Evolutionary conservation across 208 protist species (phyloP).

Genomic region (Acanthamoeba quina): DNA sequence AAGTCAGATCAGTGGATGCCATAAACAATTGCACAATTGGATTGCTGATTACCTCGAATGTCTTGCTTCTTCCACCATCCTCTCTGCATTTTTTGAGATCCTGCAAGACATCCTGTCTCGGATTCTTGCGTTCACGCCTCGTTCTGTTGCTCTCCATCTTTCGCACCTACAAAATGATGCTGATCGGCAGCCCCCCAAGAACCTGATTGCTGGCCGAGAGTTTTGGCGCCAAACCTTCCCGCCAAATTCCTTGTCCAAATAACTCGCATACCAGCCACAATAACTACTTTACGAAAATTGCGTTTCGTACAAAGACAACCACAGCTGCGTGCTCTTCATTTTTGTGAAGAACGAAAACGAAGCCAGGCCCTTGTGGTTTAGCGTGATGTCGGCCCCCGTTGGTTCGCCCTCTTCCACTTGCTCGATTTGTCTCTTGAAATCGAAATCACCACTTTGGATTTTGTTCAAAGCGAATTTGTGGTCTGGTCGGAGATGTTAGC

Average conservation of each 20-base stretch:
- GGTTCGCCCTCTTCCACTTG: not conserved
- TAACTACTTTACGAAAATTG: too few species aligned
- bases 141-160: not conserved
- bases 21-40: not conserved
- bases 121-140: conserved; percentile 39
- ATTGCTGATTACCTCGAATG: conserved; percentile 5
- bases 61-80: conserved; percentile 32
- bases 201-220: not conserved
- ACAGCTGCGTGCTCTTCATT: not conserved
- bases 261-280: too few species aligned
- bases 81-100: conserved; percentile 58
- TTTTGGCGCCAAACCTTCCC: not conserved
- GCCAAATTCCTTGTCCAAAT: not conserved
- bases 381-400: not conserved
- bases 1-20: not conserved
- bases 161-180: not conserved
- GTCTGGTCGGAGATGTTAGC: not conserved
- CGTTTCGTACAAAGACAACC: too few species aligned
- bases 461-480: not conserved
- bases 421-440: not conserved
- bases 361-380: not conserved
- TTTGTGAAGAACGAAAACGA: not conserved
- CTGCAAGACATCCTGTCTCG: conserved; percentile 48
- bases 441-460: not conserved
- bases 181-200: not conserved